Evolutionary conservation across 768 basidiomycete genomes (phyloP).

Genomic region (Hirschioporus abietinus): DNA sequence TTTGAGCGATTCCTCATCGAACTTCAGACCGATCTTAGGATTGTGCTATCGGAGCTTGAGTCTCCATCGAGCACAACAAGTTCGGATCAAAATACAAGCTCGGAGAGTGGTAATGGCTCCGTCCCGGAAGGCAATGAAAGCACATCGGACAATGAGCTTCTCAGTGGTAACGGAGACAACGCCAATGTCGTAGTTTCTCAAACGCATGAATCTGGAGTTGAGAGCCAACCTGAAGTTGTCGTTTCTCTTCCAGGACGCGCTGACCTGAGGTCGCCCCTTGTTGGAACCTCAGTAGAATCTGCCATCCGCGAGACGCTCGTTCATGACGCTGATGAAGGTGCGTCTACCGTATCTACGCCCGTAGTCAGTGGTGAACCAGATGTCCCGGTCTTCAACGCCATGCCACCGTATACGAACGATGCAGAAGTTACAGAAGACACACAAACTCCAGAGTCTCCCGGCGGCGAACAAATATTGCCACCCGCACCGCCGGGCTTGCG

Average conservation of each 20-base stretch:
- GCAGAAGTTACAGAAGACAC: background rate
- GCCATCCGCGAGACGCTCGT: too few relatives aligned
- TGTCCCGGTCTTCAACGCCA: background rate
- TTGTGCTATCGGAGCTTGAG: slow-evolving; percentile 44
- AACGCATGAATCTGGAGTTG: too few relatives aligned
- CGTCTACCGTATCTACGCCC: background rate
- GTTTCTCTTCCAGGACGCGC: too few relatives aligned
- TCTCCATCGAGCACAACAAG: slow-evolving; percentile 12
- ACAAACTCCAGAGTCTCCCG: background rate
- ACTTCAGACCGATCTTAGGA: slow-evolving; percentile 66
- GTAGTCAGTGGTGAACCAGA: background rate
- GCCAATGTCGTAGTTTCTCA: too few relatives aligned
- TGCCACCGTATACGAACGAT: background rate
- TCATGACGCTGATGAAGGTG: too few relatives aligned
- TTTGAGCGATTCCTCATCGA: slow-evolving; percentile 82
- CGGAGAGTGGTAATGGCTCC: background rate
- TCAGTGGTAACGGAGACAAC: background rate
- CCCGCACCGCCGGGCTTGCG: background rate
- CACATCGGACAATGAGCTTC: background rate
- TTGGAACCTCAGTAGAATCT: too few relatives aligned
- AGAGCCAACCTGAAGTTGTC: too few relatives aligned
- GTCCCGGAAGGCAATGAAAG: background rate
- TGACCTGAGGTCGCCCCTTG: too few relatives aligned
- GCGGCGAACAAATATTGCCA: background rate
- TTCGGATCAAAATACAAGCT: background rate